A percentile compares a stretch with the other conserved stretches of the same genome.
Conservation (phyloP, 2,329 filamentous ascomycete genomes). For the Akanthomyces uredinophilus region DNA sequence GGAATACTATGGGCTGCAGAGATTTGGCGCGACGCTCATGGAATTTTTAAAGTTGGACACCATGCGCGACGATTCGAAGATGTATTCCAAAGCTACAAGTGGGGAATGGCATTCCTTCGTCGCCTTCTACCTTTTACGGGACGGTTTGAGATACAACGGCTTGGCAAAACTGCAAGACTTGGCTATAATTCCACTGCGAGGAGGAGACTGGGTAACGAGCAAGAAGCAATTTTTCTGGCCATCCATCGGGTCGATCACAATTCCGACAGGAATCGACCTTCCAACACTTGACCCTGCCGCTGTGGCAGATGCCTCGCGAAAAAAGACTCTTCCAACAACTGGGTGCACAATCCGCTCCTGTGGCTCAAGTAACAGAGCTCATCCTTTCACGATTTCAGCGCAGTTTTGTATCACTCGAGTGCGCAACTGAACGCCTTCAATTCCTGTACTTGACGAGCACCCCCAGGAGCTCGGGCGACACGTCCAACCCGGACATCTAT, state of each 20-base stretch:
- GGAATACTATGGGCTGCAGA: background rate
- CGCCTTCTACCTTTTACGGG: background rate
- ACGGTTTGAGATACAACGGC: no score
- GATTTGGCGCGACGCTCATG: background rate
- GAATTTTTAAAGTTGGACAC: background rate
- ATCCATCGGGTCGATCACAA: background rate
- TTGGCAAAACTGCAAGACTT: background rate
- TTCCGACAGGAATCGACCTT: conserved; percentile 2
- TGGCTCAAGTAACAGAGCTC: conserved; percentile 3
- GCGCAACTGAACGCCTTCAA: conserved; percentile 3
- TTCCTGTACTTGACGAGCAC: conserved; percentile 15
- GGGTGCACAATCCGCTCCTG: conserved; percentile 10
- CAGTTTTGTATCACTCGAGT: no score
- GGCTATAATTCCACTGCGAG: background rate
- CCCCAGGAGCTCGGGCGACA: background rate
- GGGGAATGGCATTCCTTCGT: background rate
- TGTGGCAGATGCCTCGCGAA: conserved; percentile 7
- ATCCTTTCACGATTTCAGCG: background rate
- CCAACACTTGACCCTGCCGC: conserved; percentile 9
- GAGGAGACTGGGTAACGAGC: background rate
- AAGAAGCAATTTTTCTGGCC: background rate
- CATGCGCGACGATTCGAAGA: background rate
- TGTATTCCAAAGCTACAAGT: background rate
- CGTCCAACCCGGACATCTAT: background rate
- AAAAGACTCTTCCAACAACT: conserved; percentile 11